phyloP scores from a whole-genome alignment of 257 asterid genomes.

The Avicennia marina region DNA sequence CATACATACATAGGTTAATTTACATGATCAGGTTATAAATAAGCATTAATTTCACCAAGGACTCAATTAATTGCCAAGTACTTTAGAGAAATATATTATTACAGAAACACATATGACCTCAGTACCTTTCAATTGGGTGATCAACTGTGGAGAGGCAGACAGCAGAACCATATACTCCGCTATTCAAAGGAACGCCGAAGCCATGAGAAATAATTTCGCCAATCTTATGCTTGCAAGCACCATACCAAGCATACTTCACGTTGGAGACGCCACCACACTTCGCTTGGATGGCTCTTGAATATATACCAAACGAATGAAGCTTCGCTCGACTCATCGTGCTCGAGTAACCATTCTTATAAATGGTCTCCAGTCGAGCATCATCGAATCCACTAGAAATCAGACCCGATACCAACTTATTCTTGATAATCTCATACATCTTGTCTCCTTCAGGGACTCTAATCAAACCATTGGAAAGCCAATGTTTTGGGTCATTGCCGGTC shows the following conservation, averaged over 20 bases:
- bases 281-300: constrained; percentile 32
- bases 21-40: no score
- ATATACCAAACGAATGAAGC: constrained; percentile 26
- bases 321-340: constrained; percentile 25
- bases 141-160: constrained; percentile 37
- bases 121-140: constrained; percentile 42
- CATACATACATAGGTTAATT: no score
- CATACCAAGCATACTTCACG: constrained; percentile 50
- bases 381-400: constrained; percentile 20
- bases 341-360: constrained; percentile 25
- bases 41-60: no score
- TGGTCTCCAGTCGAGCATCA: constrained; percentile 22
- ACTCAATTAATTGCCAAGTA: no score
- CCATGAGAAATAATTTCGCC: constrained; percentile 30
- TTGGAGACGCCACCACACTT: constrained; percentile 39
- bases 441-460: constrained; percentile 22
- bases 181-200: constrained; percentile 27
- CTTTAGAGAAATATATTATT: no score
- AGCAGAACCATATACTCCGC: constrained; percentile 24
- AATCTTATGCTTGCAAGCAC: constrained; percentile 42
- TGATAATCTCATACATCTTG: constrained; percentile 23
- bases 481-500: constrained; percentile 9
- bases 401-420: constrained; percentile 29
- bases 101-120: neutral
- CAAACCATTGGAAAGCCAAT: constrained; percentile 1